Evolutionary conservation across 2,329 filamentous ascomycete genomes (phyloP).

Genomic region (Daldinia sp.): DNA sequence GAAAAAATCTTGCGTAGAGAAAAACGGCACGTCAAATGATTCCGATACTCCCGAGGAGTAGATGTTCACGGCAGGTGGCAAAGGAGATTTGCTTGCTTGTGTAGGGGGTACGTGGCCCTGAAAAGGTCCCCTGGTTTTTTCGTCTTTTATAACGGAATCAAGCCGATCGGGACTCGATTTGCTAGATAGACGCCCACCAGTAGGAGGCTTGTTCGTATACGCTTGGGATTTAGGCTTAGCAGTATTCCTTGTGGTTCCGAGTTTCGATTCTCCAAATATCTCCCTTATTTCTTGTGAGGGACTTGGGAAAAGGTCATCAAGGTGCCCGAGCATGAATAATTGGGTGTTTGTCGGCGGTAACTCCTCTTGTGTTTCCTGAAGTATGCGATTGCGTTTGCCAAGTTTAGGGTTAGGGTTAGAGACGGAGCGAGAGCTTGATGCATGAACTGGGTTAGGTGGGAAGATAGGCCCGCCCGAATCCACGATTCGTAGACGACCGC

Average conservation of each 20-base stretch:
- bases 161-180: background rate
- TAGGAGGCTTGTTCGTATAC: background rate
- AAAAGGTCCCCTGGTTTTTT: background rate
- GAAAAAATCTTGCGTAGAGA: slow-evolving; percentile 57
- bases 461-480: slow-evolving; percentile 33
- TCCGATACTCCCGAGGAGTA: slow-evolving; percentile 9
- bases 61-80: background rate
- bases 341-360: slow-evolving; percentile 57
- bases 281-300: slow-evolving; percentile 64
- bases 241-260: slow-evolving; percentile 38
- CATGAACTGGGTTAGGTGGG: slow-evolving; percentile 30
- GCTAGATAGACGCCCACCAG: background rate
- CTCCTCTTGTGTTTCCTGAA: slow-evolving; percentile 19
- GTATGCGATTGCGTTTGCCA: background rate
- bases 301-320: slow-evolving; percentile 65
- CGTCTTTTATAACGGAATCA: background rate
- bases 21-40: slow-evolving; percentile 45
- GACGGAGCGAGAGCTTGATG: slow-evolving; percentile 8
- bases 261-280: slow-evolving; percentile 52
- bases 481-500: slow-evolving; percentile 4
- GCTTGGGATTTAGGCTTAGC: slow-evolving; percentile 35
- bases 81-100: slow-evolving; percentile 4
- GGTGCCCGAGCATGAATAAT: slow-evolving; percentile 57
- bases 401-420: background rate
- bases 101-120: background rate